phyloP scores from a whole-genome alignment of 495 filamentous ascomycete species.

The Peziza echinospora region DNA sequence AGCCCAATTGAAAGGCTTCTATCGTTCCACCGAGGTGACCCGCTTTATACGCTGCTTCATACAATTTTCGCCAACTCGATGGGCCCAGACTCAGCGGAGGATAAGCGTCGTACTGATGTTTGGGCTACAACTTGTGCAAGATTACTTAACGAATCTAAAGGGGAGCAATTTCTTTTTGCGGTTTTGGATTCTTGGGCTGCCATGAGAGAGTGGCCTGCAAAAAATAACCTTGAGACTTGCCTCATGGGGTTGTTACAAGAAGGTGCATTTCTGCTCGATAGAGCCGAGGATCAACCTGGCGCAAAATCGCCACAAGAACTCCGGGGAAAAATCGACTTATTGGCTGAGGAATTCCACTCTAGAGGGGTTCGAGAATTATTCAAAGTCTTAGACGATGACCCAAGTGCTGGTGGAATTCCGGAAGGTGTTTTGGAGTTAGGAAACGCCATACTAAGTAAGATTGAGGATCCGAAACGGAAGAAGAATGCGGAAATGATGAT shows the following conservation, averaged over 20 bases:
- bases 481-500: slow-evolving; percentile 55
- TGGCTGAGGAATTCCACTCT: slow-evolving; percentile 76
- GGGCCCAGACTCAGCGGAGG: slow-evolving; percentile 53
- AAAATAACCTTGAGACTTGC: slow-evolving; percentile 73
- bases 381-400: slow-evolving; percentile 54
- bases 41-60: slow-evolving; percentile 65
- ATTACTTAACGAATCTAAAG: slow-evolving; percentile 39
- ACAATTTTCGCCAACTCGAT: slow-evolving; percentile 75
- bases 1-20: slow-evolving; percentile 47
- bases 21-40: slow-evolving; percentile 72
- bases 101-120: slow-evolving; percentile 48
- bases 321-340: slow-evolving; percentile 33
- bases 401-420: slow-evolving; percentile 59
- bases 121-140: slow-evolving; percentile 79
- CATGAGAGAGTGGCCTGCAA: slow-evolving; percentile 73
- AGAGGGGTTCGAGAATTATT: slow-evolving; percentile 65
- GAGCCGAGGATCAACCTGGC: slow-evolving; percentile 37
- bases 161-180: slow-evolving; percentile 42
- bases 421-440: slow-evolving; percentile 62
- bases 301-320: slow-evolving; percentile 21
- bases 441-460: slow-evolving; percentile 54
- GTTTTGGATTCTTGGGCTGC: slow-evolving; percentile 68
- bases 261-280: slow-evolving; percentile 72
- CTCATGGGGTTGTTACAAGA: slow-evolving; percentile 84
- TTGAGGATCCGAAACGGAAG: slow-evolving; percentile 46